Conservation (phyloP, 176 grass and related monocot genomes). For the Miscanthus lutarioriparius region DNA sequence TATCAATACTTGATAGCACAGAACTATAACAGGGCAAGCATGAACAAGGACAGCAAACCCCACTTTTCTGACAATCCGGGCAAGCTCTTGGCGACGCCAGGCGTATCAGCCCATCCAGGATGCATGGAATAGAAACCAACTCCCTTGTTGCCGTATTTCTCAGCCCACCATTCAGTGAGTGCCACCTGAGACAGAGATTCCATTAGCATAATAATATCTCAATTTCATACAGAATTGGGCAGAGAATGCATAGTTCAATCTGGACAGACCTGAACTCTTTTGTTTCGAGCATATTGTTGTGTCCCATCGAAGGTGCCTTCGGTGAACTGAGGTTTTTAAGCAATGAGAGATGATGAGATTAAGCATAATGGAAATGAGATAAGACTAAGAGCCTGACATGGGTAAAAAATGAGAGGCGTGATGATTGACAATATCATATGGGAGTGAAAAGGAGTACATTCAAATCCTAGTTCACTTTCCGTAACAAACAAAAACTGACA, state of each 20-base stretch:
- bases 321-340: conserved; percentile 65
- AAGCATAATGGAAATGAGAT: background rate
- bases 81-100: conserved; percentile 78
- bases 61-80: conserved; percentile 71
- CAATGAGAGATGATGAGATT: background rate
- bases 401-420: background rate
- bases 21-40: background rate
- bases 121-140: conserved; percentile 91
- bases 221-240: background rate
- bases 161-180: conserved; percentile 81
- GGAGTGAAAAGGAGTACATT: background rate
- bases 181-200: conserved; percentile 57
- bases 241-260: background rate
- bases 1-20: background rate
- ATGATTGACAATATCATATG: background rate
- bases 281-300: conserved; percentile 84
- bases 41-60: background rate
- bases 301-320: conserved; percentile 70
- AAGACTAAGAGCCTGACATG: background rate
- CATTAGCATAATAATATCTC: background rate
- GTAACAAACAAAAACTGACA: background rate
- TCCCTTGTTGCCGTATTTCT: conserved; percentile 58
- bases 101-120: conserved; percentile 90
- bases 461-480: conserved; percentile 5
- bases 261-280: conserved; percentile 82